These are phyloP conservation scores for Fusarium torreyae DNA, from an alignment of 2,329 filamentous ascomycete species.

Conservation along the genomic window DNA sequence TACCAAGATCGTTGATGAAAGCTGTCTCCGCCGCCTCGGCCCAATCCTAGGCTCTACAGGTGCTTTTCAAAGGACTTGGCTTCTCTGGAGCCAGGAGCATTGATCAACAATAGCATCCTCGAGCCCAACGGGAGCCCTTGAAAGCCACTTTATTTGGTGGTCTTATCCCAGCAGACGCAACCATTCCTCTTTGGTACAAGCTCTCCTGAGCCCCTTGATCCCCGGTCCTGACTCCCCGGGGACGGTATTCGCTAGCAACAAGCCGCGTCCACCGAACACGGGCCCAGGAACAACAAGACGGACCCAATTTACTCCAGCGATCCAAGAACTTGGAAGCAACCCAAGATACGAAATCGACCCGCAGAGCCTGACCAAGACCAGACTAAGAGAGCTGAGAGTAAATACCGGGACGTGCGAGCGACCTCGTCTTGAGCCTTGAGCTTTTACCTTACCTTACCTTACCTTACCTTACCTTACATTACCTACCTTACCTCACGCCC, in stretches of 20 bases:
- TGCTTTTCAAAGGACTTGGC: neutral
- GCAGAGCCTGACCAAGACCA: constrained; percentile 19
- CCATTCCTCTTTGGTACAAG: constrained; percentile 46
- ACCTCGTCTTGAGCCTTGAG: neutral
- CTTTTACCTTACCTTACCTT: constrained; percentile 12
- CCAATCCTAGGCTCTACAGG: too few relatives aligned
- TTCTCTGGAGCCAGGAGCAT: neutral
- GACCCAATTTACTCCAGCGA: constrained; percentile 43
- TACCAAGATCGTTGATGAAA: neutral
- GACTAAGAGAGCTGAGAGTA: constrained; percentile 4
- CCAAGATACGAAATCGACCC: constrained; percentile 40
- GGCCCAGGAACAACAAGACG: constrained; percentile 32
- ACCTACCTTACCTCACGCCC: constrained; percentile 14
- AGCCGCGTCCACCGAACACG: constrained; percentile 40
- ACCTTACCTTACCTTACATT: neutral
- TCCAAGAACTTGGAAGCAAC: constrained; percentile 42
- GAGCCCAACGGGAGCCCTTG: constrained; percentile 21
- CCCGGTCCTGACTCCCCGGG: constrained; percentile 41
- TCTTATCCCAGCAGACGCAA: constrained; percentile 20
- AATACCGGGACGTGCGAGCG: constrained; percentile 20
- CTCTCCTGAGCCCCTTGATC: constrained; percentile 45
- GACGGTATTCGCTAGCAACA: constrained; percentile 34
- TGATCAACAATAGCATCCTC: constrained; percentile 30
- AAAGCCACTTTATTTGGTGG: constrained; percentile 26
- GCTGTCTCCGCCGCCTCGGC: neutral